Evolutionary conservation across 83 land plant species (phyloP).

Genomic region (Picea abies): DNA sequence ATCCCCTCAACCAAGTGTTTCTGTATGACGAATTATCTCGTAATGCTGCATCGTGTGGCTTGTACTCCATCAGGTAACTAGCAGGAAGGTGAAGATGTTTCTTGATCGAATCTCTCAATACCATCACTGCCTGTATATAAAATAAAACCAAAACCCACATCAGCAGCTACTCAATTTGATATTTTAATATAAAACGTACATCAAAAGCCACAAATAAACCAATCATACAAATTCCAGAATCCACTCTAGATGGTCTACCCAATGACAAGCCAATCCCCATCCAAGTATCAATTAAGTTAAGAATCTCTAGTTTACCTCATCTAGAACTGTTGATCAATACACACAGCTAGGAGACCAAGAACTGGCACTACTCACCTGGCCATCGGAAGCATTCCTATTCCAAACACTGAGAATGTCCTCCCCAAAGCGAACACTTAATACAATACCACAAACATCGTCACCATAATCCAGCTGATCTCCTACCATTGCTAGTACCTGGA

Average conservation of each 20-base stretch:
- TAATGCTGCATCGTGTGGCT: constrained; percentile 90
- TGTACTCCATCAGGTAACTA: constrained; percentile 95
- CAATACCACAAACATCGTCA: constrained; percentile 93
- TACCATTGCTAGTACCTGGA: constrained; percentile 87
- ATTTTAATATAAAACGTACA: no score
- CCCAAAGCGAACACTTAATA: constrained; percentile 87
- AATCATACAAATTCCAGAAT: neutral
- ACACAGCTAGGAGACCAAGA: neutral
- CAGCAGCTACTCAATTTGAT: neutral
- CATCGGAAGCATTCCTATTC: constrained; percentile 94
- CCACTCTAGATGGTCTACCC: neutral
- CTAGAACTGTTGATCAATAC: neutral
- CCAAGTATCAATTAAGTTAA: neutral
- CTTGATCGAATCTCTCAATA: constrained; percentile 85
- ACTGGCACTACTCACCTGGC: constrained; percentile 56
- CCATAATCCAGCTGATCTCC: constrained; percentile 98
- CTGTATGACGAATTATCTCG: constrained; percentile 93
- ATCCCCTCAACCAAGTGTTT: constrained; percentile 93
- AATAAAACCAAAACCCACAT: constrained; percentile 12
- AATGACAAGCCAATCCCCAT: neutral
- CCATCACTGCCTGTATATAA: constrained; percentile 80
- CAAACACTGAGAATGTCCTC: constrained; percentile 98
- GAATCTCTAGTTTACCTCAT: neutral
- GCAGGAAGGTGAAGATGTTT: constrained; percentile 84
- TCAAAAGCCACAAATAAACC: neutral